Conservation (phyloP, 176 grass and related monocot species). For the Eleusine coracana region DNA sequence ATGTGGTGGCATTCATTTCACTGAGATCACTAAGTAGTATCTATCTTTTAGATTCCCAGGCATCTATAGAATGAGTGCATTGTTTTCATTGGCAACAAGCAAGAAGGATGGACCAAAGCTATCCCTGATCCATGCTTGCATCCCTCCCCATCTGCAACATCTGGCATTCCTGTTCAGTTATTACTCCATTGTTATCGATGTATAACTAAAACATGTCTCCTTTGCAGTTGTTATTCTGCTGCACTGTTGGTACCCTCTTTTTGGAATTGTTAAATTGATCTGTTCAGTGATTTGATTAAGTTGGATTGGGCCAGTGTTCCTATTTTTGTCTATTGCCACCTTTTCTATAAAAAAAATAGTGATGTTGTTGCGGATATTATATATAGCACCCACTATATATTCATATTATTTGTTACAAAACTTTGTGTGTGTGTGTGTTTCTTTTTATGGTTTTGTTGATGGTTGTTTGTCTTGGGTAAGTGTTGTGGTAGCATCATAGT, state of each 20-base stretch:
- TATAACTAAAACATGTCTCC: not conserved
- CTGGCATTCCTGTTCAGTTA: not conserved
- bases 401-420: too few relatives aligned
- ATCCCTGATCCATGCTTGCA: too few relatives aligned
- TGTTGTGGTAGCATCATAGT: not conserved
- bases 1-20: not conserved
- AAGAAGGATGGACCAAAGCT: not conserved
- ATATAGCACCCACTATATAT: not conserved
- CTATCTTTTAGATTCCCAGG: not conserved
- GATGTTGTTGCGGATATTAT: not conserved
- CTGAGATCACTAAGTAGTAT: not conserved
- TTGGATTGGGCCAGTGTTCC: not conserved
- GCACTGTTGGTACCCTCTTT: not conserved
- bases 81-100: not conserved
- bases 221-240: not conserved
- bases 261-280: not conserved
- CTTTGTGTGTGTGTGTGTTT: not conserved
- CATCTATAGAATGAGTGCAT: not conserved
- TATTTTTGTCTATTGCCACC: not conserved
- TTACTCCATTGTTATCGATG: not conserved
- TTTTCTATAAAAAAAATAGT: not conserved
- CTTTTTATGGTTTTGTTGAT: not conserved
- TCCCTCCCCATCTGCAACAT: not conserved
- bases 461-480: not conserved
- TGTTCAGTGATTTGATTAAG: not conserved